Conservation (phyloP, 495 filamentous ascomycete species). For the Aspergillus saccharolyticus region DNA sequence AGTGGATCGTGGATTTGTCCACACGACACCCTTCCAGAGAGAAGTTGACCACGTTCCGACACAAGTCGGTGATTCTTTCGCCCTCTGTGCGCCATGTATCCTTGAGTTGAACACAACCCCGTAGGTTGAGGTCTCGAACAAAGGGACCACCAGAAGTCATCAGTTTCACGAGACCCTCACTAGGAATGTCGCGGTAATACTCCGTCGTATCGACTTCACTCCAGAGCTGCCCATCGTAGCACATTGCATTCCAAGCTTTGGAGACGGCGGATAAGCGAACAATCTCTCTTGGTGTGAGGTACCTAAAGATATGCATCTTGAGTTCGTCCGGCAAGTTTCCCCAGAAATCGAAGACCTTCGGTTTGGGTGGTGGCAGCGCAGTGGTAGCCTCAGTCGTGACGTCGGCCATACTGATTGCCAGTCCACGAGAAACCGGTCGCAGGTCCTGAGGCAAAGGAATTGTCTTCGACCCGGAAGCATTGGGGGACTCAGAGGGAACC, state of each 20-base stretch:
- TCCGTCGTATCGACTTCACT: slow-evolving; percentile 73
- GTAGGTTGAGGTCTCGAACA: slow-evolving; percentile 81
- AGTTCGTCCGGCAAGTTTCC: slow-evolving; percentile 76
- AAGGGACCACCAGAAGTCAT: slow-evolving; percentile 84
- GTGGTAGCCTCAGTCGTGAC: slow-evolving; percentile 25
- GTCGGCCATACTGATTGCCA: slow-evolving; percentile 30
- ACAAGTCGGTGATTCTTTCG: slow-evolving; percentile 66
- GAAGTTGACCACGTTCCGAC: slow-evolving; percentile 80
- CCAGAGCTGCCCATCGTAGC: slow-evolving; percentile 96
- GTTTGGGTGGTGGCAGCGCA: slow-evolving; percentile 14
- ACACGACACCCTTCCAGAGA: slow-evolving; percentile 86
- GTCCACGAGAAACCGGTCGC: slow-evolving; percentile 42
- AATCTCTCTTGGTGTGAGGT: slow-evolving; percentile 74
- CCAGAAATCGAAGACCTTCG: slow-evolving; percentile 68
- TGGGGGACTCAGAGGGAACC: slow-evolving; percentile 37
- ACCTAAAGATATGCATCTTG: slow-evolving; percentile 68
- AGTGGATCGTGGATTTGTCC: slow-evolving; percentile 72
- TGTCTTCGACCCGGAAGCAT: slow-evolving; percentile 28
- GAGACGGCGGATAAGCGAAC: slow-evolving; percentile 77
- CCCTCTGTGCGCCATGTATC: slow-evolving; percentile 70
- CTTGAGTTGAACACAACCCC: slow-evolving; percentile 69
- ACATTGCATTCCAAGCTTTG: slow-evolving; percentile 75
- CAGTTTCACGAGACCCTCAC: slow-evolving; percentile 76
- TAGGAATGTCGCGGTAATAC: slow-evolving; percentile 83
- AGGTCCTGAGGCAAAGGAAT: slow-evolving; percentile 64